Percentiles rank a stretch among this genome's conserved stretches.
Evolutionary conservation across 495 filamentous ascomycete species (phyloP).

Genomic region (Xylaria castorea): DNA sequence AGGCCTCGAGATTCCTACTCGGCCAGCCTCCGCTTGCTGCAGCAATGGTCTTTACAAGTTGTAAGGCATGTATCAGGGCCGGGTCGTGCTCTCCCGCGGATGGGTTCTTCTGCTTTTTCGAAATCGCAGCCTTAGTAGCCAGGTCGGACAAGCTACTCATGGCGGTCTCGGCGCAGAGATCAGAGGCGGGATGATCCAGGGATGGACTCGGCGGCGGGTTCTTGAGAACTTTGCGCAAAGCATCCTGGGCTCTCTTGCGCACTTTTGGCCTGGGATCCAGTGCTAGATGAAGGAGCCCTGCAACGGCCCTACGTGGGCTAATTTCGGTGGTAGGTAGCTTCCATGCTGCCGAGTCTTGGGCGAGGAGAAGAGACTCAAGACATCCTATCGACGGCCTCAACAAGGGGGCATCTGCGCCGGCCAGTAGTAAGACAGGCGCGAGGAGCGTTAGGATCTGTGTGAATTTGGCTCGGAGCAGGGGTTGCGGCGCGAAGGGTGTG

Average conservation of each 20-base stretch:
- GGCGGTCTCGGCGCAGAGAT: constrained; percentile 93
- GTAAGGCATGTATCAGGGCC: constrained; percentile 84
- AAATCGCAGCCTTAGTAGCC: constrained; percentile 62
- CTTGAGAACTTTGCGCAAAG: constrained; percentile 80
- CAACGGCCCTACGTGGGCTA: constrained; percentile 85
- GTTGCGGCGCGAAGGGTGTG: constrained; percentile 78
- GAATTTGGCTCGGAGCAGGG: constrained; percentile 91
- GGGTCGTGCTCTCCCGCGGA: constrained; percentile 71
- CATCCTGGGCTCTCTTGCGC: constrained; percentile 91
- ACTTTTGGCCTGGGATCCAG: constrained; percentile 94
- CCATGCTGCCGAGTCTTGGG: constrained; percentile 89
- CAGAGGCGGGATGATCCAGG: constrained; percentile 88
- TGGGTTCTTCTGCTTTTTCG: constrained; percentile 72
- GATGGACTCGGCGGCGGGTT: constrained; percentile 86
- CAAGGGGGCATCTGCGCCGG: constrained; percentile 86
- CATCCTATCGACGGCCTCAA: constrained; percentile 90
- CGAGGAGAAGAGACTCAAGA: constrained; percentile 83
- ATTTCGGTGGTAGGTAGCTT: constrained; percentile 80
- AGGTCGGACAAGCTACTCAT: constrained; percentile 76
- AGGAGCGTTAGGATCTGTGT: constrained; percentile 87
- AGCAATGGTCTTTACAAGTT: constrained; percentile 87
- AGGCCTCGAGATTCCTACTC: constrained; percentile 89
- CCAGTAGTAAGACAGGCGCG: constrained; percentile 77
- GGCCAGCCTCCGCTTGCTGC: constrained; percentile 91
- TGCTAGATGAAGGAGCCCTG: constrained; percentile 82